phyloP scores from a whole-genome alignment of 2,329 filamentous ascomycete genomes.

The Monilinia fructicola region DNA sequence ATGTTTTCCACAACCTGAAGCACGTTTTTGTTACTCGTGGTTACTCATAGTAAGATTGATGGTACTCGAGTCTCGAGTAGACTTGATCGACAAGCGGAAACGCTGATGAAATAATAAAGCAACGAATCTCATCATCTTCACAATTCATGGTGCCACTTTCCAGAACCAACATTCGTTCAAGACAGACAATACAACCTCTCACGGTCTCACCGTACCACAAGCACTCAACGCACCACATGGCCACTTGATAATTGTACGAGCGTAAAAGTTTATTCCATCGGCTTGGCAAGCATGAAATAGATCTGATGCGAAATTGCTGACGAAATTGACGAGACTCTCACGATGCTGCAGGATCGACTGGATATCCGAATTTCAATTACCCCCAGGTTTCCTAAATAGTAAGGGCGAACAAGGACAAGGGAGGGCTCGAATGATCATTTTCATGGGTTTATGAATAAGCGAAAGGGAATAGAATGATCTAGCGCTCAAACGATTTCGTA shows the following conservation, averaged over 20 bases:
- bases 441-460: conserved; percentile 2
- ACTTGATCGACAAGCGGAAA: background rate
- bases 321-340: conserved; percentile 1
- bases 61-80: too few species aligned
- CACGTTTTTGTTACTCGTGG: background rate
- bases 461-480: conserved; percentile 12
- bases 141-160: conserved; percentile 2
- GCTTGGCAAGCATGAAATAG: conserved; percentile 1
- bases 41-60: background rate
- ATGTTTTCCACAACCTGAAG: too few species aligned
- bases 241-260: background rate
- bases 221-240: conserved; percentile 14
- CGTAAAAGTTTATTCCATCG: conserved; percentile 7
- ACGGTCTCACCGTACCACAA: conserved; percentile 7
- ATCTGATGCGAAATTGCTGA: conserved; percentile 9
- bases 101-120: background rate
- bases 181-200: background rate
- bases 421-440: conserved; percentile 13
- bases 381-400: conserved; percentile 23
- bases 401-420: background rate
- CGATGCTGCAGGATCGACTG: conserved; percentile 20
- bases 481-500: conserved; percentile 19
- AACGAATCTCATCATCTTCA: background rate
- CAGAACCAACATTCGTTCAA: background rate
- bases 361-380: conserved; percentile 25